These are phyloP conservation scores for Plenodomus biglobosus DNA, from an alignment of 2,329 filamentous ascomycete species.

Conservation along the genomic window DNA sequence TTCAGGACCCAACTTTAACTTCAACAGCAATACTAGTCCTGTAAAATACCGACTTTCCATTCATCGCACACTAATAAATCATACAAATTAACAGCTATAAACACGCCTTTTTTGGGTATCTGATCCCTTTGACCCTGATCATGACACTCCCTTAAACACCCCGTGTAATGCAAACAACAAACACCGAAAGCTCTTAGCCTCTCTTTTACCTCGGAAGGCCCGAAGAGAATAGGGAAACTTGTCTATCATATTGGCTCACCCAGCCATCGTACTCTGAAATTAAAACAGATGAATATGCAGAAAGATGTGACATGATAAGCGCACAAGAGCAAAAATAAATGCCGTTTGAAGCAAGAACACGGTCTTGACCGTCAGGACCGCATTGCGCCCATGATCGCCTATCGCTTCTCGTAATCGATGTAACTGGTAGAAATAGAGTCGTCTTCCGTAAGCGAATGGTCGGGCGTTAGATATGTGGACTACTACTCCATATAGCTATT, in stretches of 20 bases:
- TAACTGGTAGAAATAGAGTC: no score
- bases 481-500: slow-evolving; percentile 39
- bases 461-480: neutral
- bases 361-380: neutral
- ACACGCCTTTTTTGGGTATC: slow-evolving; percentile 26
- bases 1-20: no score
- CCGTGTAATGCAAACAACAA: slow-evolving; percentile 13
- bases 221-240: no score
- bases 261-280: slow-evolving; percentile 1
- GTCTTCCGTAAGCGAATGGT: neutral
- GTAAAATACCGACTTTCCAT: slow-evolving; percentile 11
- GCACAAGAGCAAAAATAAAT: neutral
- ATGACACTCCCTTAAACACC: slow-evolving; percentile 14
- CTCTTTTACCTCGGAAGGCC: slow-evolving; percentile 1
- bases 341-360: slow-evolving; percentile 3
- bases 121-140: slow-evolving; percentile 4
- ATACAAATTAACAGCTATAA: slow-evolving; percentile 7
- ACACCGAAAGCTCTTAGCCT: neutral
- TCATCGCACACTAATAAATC: slow-evolving; percentile 7
- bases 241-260: no score
- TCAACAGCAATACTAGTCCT: neutral
- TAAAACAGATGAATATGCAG: slow-evolving; percentile 15
- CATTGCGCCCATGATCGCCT: no score
- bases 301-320: slow-evolving; percentile 6
- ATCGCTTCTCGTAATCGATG: slow-evolving; percentile 6